Conservation (phyloP, 73 alveolate genomes). For the Paramecium sonneborni region DNA sequence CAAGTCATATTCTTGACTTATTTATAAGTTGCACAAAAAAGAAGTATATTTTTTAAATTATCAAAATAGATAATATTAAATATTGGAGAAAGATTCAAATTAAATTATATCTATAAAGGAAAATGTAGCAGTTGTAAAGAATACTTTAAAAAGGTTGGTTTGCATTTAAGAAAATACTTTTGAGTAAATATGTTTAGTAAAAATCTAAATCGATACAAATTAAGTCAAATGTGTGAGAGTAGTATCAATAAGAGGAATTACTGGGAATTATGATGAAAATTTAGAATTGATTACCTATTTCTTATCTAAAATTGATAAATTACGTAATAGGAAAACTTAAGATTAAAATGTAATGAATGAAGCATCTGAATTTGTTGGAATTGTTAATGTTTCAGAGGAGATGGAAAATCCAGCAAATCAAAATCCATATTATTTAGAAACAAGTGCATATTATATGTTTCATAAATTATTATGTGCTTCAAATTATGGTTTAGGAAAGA, state of each 20-base stretch:
- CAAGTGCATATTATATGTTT: slow-evolving; percentile 66
- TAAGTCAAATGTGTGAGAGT: slow-evolving; percentile 39
- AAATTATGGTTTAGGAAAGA: slow-evolving; percentile 59
- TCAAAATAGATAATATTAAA: neutral
- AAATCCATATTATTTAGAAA: slow-evolving; percentile 59
- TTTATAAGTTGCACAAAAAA: neutral
- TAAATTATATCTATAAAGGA: slow-evolving; percentile 17
- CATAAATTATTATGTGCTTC: slow-evolving; percentile 59
- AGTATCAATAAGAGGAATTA: slow-evolving; percentile 2
- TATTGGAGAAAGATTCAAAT: slow-evolving; percentile 18
- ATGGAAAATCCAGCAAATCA: slow-evolving; percentile 52
- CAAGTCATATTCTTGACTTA: neutral
- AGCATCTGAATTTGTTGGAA: slow-evolving; percentile 42
- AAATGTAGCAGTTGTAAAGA: slow-evolving; percentile 35
- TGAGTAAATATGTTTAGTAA: slow-evolving; percentile 19
- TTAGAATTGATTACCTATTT: neutral
- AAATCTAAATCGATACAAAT: slow-evolving; percentile 25
- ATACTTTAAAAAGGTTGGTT: neutral
- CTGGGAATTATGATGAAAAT: slow-evolving; percentile 27
- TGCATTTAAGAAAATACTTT: slow-evolving; percentile 5
- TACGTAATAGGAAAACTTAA: neutral
- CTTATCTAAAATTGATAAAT: neutral
- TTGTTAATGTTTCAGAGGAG: slow-evolving; percentile 15
- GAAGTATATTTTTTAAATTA: neutral
- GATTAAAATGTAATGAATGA: slow-evolving; percentile 28